These are phyloP conservation scores for Triticum timopheevii DNA, from an alignment of 176 grass and related monocot species.

Conservation along the genomic window DNA sequence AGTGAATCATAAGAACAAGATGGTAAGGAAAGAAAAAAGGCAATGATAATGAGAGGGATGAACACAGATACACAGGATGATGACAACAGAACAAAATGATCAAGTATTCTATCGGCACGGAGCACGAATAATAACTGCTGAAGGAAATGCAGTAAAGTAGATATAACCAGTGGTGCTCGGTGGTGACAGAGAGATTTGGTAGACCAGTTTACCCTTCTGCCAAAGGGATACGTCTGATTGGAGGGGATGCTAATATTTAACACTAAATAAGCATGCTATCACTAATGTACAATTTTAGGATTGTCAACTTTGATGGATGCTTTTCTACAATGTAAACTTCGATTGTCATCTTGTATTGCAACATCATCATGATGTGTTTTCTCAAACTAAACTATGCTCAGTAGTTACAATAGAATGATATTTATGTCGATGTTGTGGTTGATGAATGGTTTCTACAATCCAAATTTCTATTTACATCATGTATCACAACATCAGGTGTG, in stretches of 20 bases:
- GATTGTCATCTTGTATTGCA: neutral
- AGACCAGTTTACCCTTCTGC: no score
- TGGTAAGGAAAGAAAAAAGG: no score
- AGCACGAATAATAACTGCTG: no score
- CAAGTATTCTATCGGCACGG: no score
- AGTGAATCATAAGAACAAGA: no score
- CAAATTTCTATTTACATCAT: neutral
- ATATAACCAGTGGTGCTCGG: no score
- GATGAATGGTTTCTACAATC: neutral
- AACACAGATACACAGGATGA: no score
- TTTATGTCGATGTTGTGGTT: neutral
- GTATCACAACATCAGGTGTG: neutral
- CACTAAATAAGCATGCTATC: neutral
- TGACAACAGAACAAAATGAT: no score
- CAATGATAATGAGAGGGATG: no score
- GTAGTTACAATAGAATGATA: neutral
- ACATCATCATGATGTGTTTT: neutral
- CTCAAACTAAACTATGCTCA: neutral
- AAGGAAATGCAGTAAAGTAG: no score
- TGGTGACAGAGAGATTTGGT: no score
- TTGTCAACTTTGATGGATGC: neutral
- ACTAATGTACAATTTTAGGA: neutral
- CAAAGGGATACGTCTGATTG: no score
- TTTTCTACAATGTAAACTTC: neutral
- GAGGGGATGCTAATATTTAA: neutral